Evolutionary conservation across 106 monocot species (phyloP), one percentile per base, ranked within the genome.

Genomic region (Dioscorea alata): DNA sequence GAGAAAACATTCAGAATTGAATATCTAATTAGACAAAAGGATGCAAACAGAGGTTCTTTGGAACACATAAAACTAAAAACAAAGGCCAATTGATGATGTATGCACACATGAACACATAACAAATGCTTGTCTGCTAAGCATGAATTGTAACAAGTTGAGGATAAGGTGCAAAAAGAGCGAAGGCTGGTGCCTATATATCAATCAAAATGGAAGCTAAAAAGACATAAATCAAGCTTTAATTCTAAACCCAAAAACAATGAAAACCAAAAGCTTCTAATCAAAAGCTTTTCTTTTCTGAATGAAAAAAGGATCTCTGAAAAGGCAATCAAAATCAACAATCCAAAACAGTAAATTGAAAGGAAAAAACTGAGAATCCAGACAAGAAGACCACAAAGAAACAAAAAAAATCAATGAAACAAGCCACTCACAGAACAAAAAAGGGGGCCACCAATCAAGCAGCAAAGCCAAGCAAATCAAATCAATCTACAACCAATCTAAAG

Each of bases 71-170:
- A 3, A 42, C 42, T 42, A 42, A 42, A 42, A 42, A 42, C 42
- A 42, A 42, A 42, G 79, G 57, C 21, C n/a, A 56, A 18, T 54
- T 54, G 54, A 54, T 54, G 19, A 54, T 54, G 54, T 54, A 18
- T 54, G 5, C 2, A 54, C 6, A 54, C 19, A 54, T n/a, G 18
- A 19, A 28, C 28, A 28, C 19, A 54, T 14, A 16, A 13, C 54
- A 54, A 54, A 54, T 54, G 54, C 13, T 54, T 54, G 15, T 54
- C 54, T 15, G 17, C 15, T 15, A 54, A 54, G 54, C 54, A 15
- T 54, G 19, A 16, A 18, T 54, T 18, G 15, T 16, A 19, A 54
- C 54, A 54, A 54, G 54, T 18, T 15, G 13, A 54, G 19, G 19
- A 3, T 19, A 18, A 54, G 54, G 19, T 2, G 19, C 4, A 54